A percentile compares a stretch with the other conserved stretches of the same genome.
These are phyloP conservation scores for Hemileccinum impolitum DNA, from an alignment of 768 basidiomycete species.

Conservation along the genomic window DNA sequence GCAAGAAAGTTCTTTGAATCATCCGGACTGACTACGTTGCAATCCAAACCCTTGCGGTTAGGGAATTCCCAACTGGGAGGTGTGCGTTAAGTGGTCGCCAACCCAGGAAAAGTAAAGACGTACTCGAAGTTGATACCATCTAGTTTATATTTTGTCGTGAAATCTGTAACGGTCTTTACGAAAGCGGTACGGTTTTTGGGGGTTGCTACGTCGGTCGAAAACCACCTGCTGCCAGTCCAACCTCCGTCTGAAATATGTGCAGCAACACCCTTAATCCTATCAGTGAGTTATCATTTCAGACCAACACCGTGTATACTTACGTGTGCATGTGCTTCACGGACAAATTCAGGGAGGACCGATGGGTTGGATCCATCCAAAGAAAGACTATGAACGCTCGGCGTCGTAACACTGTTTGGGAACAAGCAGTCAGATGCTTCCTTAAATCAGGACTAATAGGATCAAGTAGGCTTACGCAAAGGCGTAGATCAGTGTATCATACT, in stretches of 20 bases:
- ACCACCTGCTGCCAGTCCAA: conserved; percentile 63
- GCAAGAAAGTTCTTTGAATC: conserved; percentile 77
- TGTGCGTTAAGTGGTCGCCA: not conserved
- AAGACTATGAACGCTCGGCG: conserved; percentile 27
- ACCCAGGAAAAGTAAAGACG: not conserved
- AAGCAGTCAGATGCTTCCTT: not conserved
- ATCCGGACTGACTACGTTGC: conserved; percentile 52
- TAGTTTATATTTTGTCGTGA: conserved; percentile 48
- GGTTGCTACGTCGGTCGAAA: conserved; percentile 58
- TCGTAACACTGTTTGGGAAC: conserved; percentile 27
- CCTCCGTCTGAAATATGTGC: conserved; percentile 65
- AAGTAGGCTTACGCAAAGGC: conserved; percentile 50
- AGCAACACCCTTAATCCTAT: conserved; percentile 43
- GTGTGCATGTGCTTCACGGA: conserved; percentile 38
- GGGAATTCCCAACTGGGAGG: conserved; percentile 84
- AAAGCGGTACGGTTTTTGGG: conserved; percentile 58
- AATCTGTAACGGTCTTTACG: conserved; percentile 50
- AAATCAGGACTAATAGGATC: not conserved
- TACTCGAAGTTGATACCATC: conserved; percentile 50
- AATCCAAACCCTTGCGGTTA: conserved; percentile 57
- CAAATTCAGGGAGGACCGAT: conserved; percentile 56
- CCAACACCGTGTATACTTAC: conserved; percentile 15
- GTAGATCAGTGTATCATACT: conserved; percentile 64
- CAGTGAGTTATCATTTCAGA: not conserved
- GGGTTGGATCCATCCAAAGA: conserved; percentile 40